Evolutionary conservation across 2,329 filamentous ascomycete genomes (phyloP).

Genomic region (Diaporthe vaccinii): DNA sequence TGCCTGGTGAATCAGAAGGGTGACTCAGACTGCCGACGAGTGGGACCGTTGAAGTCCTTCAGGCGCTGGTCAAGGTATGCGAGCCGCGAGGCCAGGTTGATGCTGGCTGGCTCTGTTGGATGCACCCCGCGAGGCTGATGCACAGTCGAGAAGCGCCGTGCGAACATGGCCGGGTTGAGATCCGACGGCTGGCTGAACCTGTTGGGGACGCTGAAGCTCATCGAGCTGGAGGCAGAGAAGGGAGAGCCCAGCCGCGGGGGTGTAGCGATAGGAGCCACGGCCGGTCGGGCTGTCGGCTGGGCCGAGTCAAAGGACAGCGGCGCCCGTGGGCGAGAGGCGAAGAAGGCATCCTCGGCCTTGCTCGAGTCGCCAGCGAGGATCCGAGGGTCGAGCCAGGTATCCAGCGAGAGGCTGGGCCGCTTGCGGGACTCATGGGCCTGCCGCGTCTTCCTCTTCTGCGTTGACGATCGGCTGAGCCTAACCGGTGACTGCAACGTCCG

Average conservation of each 20-base stretch:
- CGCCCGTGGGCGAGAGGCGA: conserved; percentile 33
- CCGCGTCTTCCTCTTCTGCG: conserved; percentile 67
- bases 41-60: conserved; percentile 65
- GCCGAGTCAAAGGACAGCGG: conserved; percentile 35
- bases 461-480: conserved; percentile 65
- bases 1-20: conserved; percentile 54
- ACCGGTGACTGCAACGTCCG: conserved; percentile 68
- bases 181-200: conserved; percentile 63
- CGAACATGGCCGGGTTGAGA: conserved; percentile 59
- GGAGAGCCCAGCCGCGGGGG: conserved; percentile 71
- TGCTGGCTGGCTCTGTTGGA: conserved; percentile 52
- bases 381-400: conserved; percentile 65
- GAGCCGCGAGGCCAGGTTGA: conserved; percentile 64
- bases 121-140: conserved; percentile 59
- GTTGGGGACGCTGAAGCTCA: conserved; percentile 72
- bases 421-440: conserved; percentile 66
- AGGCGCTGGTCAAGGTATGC: conserved; percentile 72
- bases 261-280: conserved; percentile 49
- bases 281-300: conserved; percentile 40
- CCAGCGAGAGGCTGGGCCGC: conserved; percentile 67
- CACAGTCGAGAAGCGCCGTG: conserved; percentile 69
- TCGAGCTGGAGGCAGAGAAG: conserved; percentile 62
- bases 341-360: conserved; percentile 35
- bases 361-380: conserved; percentile 45
- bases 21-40: conserved; percentile 62